Conservation (phyloP, 2,329 filamentous ascomycete species). For the Penicillium occitanis region DNA sequence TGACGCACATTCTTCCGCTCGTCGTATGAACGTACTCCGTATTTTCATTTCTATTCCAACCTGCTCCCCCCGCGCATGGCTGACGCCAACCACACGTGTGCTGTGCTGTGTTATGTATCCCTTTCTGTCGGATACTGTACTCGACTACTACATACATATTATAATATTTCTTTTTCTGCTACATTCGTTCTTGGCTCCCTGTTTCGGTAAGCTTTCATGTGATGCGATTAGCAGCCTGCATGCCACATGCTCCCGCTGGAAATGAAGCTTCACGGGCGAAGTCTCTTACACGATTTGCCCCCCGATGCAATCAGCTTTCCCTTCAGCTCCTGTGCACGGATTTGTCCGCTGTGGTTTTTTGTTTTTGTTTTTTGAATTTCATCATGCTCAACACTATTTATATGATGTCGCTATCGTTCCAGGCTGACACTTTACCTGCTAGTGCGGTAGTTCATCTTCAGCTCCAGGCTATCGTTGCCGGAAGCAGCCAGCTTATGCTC, state of each 20-base stretch:
- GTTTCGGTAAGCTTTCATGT: constrained; percentile 15
- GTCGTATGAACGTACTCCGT: neutral
- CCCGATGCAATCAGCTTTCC: neutral
- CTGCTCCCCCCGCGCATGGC: constrained; percentile 8
- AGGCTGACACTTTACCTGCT: constrained; percentile 8
- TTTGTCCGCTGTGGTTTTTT: neutral
- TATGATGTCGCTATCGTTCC: neutral
- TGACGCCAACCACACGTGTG: constrained; percentile 16
- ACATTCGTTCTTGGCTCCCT: neutral
- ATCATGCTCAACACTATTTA: neutral
- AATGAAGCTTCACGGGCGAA: constrained; percentile 5
- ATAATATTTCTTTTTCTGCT: neutral
- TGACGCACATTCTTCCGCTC: constrained; percentile 21
- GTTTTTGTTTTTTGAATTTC: too few species aligned
- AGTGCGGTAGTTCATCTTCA: neutral
- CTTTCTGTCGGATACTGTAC: neutral
- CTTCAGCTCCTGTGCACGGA: neutral
- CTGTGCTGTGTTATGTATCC: constrained; percentile 6
- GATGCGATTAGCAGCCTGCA: constrained; percentile 1
- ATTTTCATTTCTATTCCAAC: constrained; percentile 4
- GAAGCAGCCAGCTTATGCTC: constrained; percentile 15
- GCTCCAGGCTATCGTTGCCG: constrained; percentile 6
- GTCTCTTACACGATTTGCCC: constrained; percentile 2
- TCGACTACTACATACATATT: neutral
- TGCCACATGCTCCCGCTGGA: constrained; percentile 5